Evolutionary conservation across 345 rosid species (phyloP).

Genomic region (Euphorbia pulcherrima): DNA sequence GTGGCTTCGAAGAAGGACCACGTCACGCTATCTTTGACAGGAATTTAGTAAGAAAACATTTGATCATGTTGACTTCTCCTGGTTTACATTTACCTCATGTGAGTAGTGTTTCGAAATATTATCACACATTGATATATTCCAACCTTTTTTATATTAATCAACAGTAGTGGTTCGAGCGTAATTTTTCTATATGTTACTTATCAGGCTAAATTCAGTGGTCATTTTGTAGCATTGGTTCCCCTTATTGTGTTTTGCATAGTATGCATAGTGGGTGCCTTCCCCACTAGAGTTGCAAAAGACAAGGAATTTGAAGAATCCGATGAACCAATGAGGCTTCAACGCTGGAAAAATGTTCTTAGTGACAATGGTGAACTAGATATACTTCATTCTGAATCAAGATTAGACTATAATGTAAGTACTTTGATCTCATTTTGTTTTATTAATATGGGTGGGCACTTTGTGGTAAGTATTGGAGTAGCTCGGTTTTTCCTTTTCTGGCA

Average conservation of each 20-base stretch:
- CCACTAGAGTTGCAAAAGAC: conserved; percentile 19
- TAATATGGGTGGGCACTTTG: neutral
- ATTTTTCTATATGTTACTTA: conserved; percentile 14
- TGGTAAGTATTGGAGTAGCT: neutral
- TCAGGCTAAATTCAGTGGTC: conserved; percentile 38
- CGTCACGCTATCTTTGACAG: conserved; percentile 9
- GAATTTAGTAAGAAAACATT: conserved; percentile 10
- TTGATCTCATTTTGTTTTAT: neutral
- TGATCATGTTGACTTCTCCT: conserved; percentile 14
- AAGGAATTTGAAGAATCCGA: neutral
- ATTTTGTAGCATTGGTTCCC: conserved; percentile 39
- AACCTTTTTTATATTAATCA: conserved; percentile 5
- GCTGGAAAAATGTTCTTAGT: conserved; percentile 36
- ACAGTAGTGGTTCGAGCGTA: conserved; percentile 12
- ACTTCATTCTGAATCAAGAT: conserved; percentile 12
- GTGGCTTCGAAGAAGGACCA: conserved; percentile 6
- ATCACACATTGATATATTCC: neutral
- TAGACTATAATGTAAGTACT: conserved; percentile 21
- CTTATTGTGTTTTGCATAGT: conserved; percentile 38
- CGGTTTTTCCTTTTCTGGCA: neutral
- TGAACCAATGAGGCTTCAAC: conserved; percentile 12
- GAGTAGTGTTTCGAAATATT: conserved; percentile 13
- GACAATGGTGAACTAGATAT: conserved; percentile 23
- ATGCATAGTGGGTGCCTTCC: conserved; percentile 31
- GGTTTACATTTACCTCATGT: conserved; percentile 29